These are phyloP conservation scores for Cladosporium sp. DNA, from an alignment of 2,329 filamentous ascomycete genomes.

Conservation along the genomic window DNA sequence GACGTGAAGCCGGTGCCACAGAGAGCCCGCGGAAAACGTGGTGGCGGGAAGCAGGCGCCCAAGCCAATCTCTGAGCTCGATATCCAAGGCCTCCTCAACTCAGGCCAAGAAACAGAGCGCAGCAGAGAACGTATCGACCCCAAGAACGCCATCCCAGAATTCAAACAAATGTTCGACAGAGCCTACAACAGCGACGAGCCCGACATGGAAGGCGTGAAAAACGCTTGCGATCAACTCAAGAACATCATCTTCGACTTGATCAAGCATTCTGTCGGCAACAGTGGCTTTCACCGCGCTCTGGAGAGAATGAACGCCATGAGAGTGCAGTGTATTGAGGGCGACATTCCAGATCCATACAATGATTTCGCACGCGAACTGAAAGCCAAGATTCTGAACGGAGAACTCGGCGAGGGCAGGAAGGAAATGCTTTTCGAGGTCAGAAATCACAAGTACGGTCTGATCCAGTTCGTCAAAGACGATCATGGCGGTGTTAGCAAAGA, in stretches of 20 bases:
- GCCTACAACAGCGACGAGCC: constrained; percentile 42
- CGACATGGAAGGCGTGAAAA: constrained; percentile 57
- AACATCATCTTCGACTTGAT: constrained; percentile 65
- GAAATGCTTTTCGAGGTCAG: constrained; percentile 75
- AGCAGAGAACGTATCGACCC: constrained; percentile 54
- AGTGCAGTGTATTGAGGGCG: constrained; percentile 67
- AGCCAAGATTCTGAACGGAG: constrained; percentile 60
- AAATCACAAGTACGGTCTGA: neutral
- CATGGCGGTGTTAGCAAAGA: constrained; percentile 4
- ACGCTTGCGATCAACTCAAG: constrained; percentile 70
- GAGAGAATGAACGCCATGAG: constrained; percentile 76
- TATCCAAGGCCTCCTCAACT: constrained; percentile 67
- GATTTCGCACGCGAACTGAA: constrained; percentile 68
- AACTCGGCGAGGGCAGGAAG: constrained; percentile 68
- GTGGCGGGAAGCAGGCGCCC: constrained; percentile 54
- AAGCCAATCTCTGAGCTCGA: constrained; percentile 90
- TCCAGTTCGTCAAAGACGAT: neutral
- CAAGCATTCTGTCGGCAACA: constrained; percentile 67
- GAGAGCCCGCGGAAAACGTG: constrained; percentile 51
- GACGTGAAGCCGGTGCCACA: constrained; percentile 68
- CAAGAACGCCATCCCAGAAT: constrained; percentile 81
- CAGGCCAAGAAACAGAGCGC: constrained; percentile 40
- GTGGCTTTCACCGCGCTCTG: constrained; percentile 66
- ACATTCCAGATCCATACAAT: constrained; percentile 75
- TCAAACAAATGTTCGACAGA: constrained; percentile 69